Evolutionary conservation across 148 eudicot genomes (phyloP).

Genomic region (Cornus kousa): DNA sequence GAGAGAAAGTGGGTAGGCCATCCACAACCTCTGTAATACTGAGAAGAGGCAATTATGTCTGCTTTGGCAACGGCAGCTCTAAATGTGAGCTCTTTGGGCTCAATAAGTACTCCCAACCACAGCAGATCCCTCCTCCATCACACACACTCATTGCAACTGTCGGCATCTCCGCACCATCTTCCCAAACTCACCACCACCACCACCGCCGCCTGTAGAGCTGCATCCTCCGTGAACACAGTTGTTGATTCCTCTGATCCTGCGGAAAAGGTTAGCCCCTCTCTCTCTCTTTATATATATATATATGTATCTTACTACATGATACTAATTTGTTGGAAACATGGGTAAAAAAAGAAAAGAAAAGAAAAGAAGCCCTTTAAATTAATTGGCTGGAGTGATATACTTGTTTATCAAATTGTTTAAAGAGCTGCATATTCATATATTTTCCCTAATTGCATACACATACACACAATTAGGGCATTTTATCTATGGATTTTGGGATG

Average conservation of each 20-base stretch:
- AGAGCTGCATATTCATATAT: too few species aligned
- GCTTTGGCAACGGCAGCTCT: constrained; percentile 28
- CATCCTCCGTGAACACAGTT: constrained; percentile 28
- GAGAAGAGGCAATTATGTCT: constrained; percentile 13
- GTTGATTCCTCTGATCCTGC: constrained; percentile 41
- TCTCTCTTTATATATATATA: not conserved
- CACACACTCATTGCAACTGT: constrained; percentile 9
- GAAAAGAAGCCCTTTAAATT: too few species aligned
- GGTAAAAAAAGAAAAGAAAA: not conserved
- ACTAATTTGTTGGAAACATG: not conserved
- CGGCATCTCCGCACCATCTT: constrained; percentile 16
- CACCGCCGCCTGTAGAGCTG: constrained; percentile 23
- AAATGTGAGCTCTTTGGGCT: constrained; percentile 23
- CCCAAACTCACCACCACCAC: constrained; percentile 7
- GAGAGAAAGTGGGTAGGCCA: not conserved
- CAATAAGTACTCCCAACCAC: constrained; percentile 7
- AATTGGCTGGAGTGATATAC: too few species aligned
- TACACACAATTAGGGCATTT: too few species aligned
- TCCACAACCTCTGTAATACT: not conserved
- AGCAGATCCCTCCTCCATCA: constrained; percentile 1
- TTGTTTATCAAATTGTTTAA: too few species aligned
- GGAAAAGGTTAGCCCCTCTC: constrained; percentile 30
- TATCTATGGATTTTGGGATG: too few species aligned
- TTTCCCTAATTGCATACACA: too few species aligned
- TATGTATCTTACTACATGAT: too few species aligned